phyloP scores from a whole-genome alignment of 768 basidiomycete species.

The Gelatoporia subvermispora region DNA sequence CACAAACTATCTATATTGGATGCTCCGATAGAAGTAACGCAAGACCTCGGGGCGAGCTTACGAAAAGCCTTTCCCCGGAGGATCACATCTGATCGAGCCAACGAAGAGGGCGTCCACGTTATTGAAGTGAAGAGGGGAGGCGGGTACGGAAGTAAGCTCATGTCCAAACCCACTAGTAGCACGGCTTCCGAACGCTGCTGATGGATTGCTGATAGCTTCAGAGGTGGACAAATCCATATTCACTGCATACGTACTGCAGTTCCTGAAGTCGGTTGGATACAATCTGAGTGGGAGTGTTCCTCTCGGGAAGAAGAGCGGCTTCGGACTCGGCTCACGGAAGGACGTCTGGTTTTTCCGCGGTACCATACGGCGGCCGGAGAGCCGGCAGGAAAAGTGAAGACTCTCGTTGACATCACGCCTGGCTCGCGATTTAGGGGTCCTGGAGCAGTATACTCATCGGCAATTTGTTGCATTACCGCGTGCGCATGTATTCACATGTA shows the following conservation, averaged over 20 bases:
- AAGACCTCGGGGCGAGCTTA: slow-evolving; percentile 34
- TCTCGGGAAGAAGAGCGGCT: slow-evolving; percentile 38
- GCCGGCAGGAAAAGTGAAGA: slow-evolving; percentile 15
- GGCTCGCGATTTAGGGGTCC: no score
- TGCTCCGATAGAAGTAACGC: slow-evolving; percentile 33
- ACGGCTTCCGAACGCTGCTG: neutral
- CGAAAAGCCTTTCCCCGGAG: slow-evolving; percentile 38
- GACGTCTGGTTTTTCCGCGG: slow-evolving; percentile 68
- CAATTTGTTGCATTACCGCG: no score
- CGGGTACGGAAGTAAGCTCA: slow-evolving; percentile 20
- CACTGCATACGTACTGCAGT: slow-evolving; percentile 57
- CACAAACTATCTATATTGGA: slow-evolving; percentile 45
- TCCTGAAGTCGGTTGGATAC: slow-evolving; percentile 52
- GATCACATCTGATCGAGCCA: slow-evolving; percentile 36
- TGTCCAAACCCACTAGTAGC: neutral
- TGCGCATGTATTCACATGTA: no score
- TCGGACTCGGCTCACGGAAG: slow-evolving; percentile 38
- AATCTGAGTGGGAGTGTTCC: slow-evolving; percentile 65
- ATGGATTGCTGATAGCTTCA: slow-evolving; percentile 23
- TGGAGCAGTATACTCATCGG: neutral
- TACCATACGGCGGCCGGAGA: slow-evolving; percentile 17
- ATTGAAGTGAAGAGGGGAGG: slow-evolving; percentile 47
- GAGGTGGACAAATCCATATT: slow-evolving; percentile 51
- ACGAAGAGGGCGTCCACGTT: slow-evolving; percentile 47
- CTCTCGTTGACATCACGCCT: no score